Evolutionary conservation across 352 stramenopile genomes (phyloP).

Genomic region (Phytophthora pseudosyringae): DNA sequence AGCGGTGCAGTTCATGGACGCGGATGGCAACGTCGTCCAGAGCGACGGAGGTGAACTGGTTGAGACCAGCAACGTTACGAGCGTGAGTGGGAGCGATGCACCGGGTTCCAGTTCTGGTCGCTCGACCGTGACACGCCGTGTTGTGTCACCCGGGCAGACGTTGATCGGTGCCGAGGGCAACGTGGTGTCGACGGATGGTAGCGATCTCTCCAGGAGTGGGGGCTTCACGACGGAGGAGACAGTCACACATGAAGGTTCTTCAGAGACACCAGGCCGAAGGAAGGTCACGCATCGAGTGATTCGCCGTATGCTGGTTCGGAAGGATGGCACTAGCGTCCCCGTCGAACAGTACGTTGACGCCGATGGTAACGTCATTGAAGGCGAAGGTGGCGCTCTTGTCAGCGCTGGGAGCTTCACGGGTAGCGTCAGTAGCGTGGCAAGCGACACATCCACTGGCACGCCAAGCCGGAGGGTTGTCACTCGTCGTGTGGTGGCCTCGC

Average conservation of each 20-base stretch:
- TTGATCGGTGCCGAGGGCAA: conserved; percentile 25
- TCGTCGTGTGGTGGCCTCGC: conserved; percentile 26
- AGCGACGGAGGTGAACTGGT: conserved; percentile 17
- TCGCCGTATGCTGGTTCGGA: conserved; percentile 22
- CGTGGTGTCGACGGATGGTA: conserved; percentile 9
- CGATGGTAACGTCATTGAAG: conserved; percentile 16
- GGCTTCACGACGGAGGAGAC: conserved; percentile 11
- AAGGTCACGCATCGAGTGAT: conserved; percentile 28
- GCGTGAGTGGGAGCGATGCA: background rate
- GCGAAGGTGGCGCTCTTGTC: conserved; percentile 8
- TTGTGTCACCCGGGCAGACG: conserved; percentile 1
- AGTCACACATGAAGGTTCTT: conserved; percentile 11
- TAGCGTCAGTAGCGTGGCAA: conserved; percentile 32
- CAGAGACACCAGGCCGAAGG: background rate
- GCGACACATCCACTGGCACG: conserved; percentile 23
- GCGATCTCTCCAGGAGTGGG: background rate
- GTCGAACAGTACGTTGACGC: conserved; percentile 25
- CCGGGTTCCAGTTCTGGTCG: conserved; percentile 8
- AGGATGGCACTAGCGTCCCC: conserved; percentile 23
- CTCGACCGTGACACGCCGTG: conserved; percentile 7
- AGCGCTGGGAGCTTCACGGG: conserved; percentile 25
- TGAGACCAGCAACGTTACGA: conserved; percentile 9
- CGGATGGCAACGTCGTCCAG: conserved; percentile 28
- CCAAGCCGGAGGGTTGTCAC: conserved; percentile 32
- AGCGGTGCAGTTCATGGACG: conserved; percentile 36